Evolutionary conservation across 495 filamentous ascomycete genomes (phyloP).

Genomic region (Neurospora sp.): DNA sequence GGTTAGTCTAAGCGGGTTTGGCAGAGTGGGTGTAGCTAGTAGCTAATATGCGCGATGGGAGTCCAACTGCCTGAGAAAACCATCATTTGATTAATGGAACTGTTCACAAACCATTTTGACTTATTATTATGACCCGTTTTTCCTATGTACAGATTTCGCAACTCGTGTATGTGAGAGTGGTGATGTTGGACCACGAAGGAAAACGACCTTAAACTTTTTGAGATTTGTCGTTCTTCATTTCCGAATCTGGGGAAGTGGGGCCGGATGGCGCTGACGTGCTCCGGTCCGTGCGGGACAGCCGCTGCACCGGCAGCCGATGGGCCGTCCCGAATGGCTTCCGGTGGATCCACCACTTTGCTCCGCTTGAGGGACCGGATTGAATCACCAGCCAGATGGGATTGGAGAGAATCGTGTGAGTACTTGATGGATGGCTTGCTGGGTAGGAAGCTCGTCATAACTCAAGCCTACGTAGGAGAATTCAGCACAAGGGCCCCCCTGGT

Average conservation of each 20-base stretch:
- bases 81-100: not conserved
- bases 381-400: not conserved
- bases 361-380: not conserved
- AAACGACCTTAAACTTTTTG: not conserved
- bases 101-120: not conserved
- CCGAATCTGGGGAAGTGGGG: not conserved
- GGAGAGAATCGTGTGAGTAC: not conserved
- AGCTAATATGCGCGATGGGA: not conserved
- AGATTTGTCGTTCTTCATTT: not conserved
- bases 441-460: not conserved
- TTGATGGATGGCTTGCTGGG: not conserved
- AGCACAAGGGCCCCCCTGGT: not conserved
- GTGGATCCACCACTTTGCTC: not conserved
- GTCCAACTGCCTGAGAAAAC: not conserved
- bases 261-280: not conserved
- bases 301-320: not conserved
- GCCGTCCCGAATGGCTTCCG: not conserved
- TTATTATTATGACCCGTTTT: not conserved
- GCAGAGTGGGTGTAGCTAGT: not conserved
- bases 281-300: not conserved
- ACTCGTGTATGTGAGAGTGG: not conserved
- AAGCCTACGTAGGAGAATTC: not conserved
- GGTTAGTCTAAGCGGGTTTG: not conserved
- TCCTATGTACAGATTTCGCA: not conserved
- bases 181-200: not conserved